Evolutionary conservation across 2,329 filamentous ascomycete species (phyloP), one percentile per base, ranked within the genome.

Genomic region (Pseudocercospora macadamiae): DNA sequence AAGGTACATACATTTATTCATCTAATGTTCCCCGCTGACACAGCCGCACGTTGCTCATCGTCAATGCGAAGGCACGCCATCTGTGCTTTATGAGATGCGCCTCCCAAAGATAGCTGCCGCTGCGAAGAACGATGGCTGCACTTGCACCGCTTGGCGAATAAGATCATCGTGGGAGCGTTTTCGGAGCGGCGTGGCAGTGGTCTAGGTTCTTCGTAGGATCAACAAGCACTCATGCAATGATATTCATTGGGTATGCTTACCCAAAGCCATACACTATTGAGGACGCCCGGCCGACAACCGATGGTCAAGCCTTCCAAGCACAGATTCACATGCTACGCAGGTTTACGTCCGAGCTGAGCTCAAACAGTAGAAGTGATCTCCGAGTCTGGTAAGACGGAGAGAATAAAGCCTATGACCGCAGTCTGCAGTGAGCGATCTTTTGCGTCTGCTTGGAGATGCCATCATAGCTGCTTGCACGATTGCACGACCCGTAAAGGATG

Each of bases 141-240:
- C 28, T 51, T 12, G 26, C 48, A 34, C 14, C 16, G 21, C 48
- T 51, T 51, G 48, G 48, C 48, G 28, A 51, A 51, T 51, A 51
- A 51, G 48, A 34, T 51, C 28, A 37, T 36, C 28, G 28, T 51
- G 30, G 16, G n/a, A 18, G 19, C 26, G 25, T 49, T 19, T 16
- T 8, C 23, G 45, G 45, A 49, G 18, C 28, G 48, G 48, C 30
- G 23, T 37, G 28, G 32, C 32, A 37, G 48, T 37, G 48, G 48
- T 25, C 48, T 37, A 34, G 48, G 48, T 25, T 37, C 14, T 25
- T n/a, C 21, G 48, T 21, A 51, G 48, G 48, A 51, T 51, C 48
- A 51, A 51, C 28, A 37, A 51, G 48, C 45, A 49, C 14, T 19
- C 30, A 51, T 21, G 28, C 7, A 51, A 2, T 18, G 5, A 26